Base-by-base conservation (phyloP, 495 filamentous ascomycete species). In the Neurospora sp. region DNA sequence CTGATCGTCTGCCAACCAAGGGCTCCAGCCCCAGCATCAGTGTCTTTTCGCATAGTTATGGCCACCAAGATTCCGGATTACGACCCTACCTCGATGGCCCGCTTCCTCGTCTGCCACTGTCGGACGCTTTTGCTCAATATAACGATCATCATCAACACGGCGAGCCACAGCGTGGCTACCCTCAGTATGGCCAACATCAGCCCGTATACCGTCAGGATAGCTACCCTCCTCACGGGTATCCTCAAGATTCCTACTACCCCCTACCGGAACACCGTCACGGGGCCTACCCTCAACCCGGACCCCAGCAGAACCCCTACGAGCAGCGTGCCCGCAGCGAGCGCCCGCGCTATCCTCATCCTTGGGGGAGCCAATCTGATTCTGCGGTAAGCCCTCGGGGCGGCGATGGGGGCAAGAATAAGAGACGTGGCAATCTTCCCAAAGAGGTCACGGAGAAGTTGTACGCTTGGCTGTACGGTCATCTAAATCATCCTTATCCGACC, bases 351-450 rank as follows among this genome's bases (percentile, higher is more conserved):
- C 10, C 20, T 59, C 53, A 65, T 37, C 53, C 27, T 35, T 65
- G 53, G 53, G 53, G 27, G 53, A 16, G 53, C 27, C 53, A 65
- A 16, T 65, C 27, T 65, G 53, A 65, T 65, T 65, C 53, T 31
- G 53, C 22, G 12, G 53, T 65, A 2, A 37, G 53, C 53, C 53
- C 53, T 37, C 53, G 14, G 14, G 53, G 53, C 12, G 53, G 27
- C 22, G 53, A 65, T 65, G 27, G 53, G 27, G 53, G 53, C 22
- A 65, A 65, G 53, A 61, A 35, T 69, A 89, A 83, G 72, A 74
- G 86, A 6, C 79, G 94, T 53, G 94, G 94, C 3, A 97, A 97
- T 75, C 82, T 97, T 18, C 94, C 94, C 22, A 96, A 96, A 79
- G 89, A 93, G 9, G 91, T 92, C 0, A 97, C 94, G 0, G 91